Evolutionary conservation across 768 basidiomycete species (phyloP).

Genomic region (Leucogyrophana mollusca): DNA sequence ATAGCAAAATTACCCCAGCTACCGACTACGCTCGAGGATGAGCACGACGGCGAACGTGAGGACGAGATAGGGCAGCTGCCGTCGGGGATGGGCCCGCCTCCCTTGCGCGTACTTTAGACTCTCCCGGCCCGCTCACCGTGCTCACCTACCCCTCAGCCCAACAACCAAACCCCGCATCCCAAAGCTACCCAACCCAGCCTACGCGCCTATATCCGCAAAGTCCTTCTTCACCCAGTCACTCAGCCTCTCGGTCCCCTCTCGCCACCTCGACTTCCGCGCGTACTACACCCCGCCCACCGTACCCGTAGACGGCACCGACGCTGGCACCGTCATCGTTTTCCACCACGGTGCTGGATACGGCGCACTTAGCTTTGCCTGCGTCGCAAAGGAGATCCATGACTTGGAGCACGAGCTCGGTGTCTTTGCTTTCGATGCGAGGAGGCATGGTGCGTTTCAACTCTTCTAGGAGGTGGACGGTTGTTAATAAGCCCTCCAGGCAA

Average conservation of each 20-base stretch:
- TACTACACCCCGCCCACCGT: conserved; percentile 80
- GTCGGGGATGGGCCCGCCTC: conserved; percentile 59
- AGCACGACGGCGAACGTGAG: conserved; percentile 47
- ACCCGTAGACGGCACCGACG: conserved; percentile 11
- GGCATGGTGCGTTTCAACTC: conserved; percentile 70
- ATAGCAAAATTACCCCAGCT: conserved; percentile 70
- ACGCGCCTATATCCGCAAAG: conserved; percentile 74
- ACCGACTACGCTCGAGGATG: conserved; percentile 41
- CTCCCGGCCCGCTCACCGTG: conserved; percentile 11
- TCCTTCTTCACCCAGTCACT: conserved; percentile 78
- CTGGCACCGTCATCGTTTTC: conserved; percentile 76
- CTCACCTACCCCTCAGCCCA: conserved; percentile 16
- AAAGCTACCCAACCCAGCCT: conserved; percentile 56
- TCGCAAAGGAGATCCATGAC: conserved; percentile 76
- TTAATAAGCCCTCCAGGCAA: conserved; percentile 15
- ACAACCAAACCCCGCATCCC: conserved; percentile 28
- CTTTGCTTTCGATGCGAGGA: conserved; percentile 76
- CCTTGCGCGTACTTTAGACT: conserved; percentile 49
- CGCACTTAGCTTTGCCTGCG: conserved; percentile 84
- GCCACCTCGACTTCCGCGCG: conserved; percentile 67
- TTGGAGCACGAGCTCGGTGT: conserved; percentile 77
- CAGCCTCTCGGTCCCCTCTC: conserved; percentile 64
- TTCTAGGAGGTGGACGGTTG: background rate
- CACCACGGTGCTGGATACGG: conserved; percentile 96
- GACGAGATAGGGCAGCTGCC: conserved; percentile 65